Evolutionary conservation across 2,329 filamentous ascomycete species (phyloP), one percentile per base, ranked within the genome.

Genomic region (Metarhizium anisopliae): DNA sequence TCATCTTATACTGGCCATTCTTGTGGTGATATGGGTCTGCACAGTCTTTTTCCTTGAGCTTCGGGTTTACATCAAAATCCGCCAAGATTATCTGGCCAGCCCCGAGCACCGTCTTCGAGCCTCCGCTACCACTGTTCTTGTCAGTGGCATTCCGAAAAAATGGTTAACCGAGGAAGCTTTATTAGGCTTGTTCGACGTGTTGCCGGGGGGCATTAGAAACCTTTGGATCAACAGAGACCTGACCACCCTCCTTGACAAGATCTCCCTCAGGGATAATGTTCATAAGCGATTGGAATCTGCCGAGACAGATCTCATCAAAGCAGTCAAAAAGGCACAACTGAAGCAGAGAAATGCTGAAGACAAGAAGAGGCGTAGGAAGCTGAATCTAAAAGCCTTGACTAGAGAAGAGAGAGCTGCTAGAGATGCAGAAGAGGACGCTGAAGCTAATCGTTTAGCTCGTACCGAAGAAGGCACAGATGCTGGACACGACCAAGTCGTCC

Each of bases 201-300:
- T 96, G 63, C 94, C 94, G 0, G 94, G 94, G 20, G 94, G 94
- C 35, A 87, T 99, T 66, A 84, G 90, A 58, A 97, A 97, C 62
- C 89, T 99, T 50, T 99, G 93, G 92, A 85, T 99, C 63, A 99
- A 96, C 58, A 83, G 93, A 59, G 89, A 99, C 66, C 86, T 90
- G 61, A 89, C 92, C 47, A 80, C 86, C 8, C 79, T 99, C 11
- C 80, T 89, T 50, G 87, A 92, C 59, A 97, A 97, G 68, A 87
- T 97, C 50, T 81, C 89, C 51, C 75, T 83, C 60, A 82, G 94
- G 49, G 83, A 91, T 58, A 73, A 80, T 8, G 74, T 96, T 14
- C 90, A 93, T 50, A 69, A 78, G 47, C 75, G 77, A 55, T 80
- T 99, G 0, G 94, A 99, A 66, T 72, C 72, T 8, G 93, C 93